A percentile compares a stretch with the other conserved stretches of the same genome.
These are phyloP conservation scores for Blastomyces silverae DNA, from an alignment of 2,329 filamentous ascomycete genomes.

Conservation along the genomic window DNA sequence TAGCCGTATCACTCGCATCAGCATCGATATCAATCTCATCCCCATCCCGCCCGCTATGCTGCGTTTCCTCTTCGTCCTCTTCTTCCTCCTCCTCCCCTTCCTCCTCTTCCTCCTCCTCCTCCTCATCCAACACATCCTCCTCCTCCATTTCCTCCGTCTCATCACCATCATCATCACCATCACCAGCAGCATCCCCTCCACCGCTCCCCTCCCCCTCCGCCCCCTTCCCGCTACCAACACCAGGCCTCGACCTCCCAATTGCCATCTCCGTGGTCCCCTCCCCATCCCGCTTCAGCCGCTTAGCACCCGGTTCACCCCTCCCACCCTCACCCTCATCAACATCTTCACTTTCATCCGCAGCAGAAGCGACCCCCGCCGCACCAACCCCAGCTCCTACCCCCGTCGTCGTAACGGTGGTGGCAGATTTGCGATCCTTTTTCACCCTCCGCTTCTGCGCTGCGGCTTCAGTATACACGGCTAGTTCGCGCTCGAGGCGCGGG, in stretches of 20 bases:
- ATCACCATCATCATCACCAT: slow-evolving; percentile 15
- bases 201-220: slow-evolving; percentile 15
- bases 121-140: slow-evolving; percentile 24
- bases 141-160: slow-evolving; percentile 25
- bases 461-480: slow-evolving; percentile 43
- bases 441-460: slow-evolving; percentile 33
- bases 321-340: slow-evolving; percentile 41
- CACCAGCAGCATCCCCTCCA: slow-evolving; percentile 3
- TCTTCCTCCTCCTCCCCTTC: slow-evolving; percentile 27
- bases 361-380: slow-evolving; percentile 53
- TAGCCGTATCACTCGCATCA: slow-evolving; percentile 22
- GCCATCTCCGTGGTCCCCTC: slow-evolving; percentile 24
- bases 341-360: slow-evolving; percentile 39
- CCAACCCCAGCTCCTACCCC: slow-evolving; percentile 42
- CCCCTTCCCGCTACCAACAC: slow-evolving; percentile 15
- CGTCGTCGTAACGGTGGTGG: not conserved
- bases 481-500: slow-evolving; percentile 52
- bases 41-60: slow-evolving; percentile 18
- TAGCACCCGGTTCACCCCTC: slow-evolving; percentile 49
- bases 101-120: slow-evolving; percentile 25
- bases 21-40: slow-evolving; percentile 21
- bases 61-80: slow-evolving; percentile 26
- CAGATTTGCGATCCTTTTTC: slow-evolving; percentile 38
- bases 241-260: slow-evolving; percentile 18
- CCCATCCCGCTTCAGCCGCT: slow-evolving; percentile 23